Conservation (phyloP, 352 stramenopile species). For the Globisporangium heterothallicum region DNA sequence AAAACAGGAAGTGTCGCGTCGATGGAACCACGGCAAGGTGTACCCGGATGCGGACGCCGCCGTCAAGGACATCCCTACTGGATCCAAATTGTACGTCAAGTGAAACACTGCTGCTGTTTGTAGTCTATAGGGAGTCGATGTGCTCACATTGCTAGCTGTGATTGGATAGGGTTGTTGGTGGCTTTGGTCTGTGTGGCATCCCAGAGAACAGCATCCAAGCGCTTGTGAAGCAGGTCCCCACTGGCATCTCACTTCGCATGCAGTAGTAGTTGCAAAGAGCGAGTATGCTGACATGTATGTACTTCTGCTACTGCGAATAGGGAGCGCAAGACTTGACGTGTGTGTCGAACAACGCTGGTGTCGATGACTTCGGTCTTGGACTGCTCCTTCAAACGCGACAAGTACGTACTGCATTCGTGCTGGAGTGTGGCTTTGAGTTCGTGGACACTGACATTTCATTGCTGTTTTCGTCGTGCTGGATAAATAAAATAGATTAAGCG, state of each 20-base stretch:
- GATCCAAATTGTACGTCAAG: conserved; percentile 70
- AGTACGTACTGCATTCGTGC: conserved; percentile 17
- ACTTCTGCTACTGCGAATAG: conserved; percentile 14
- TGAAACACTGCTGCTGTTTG: not conserved
- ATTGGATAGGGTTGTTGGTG: conserved; percentile 65
- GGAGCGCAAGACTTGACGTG: conserved; percentile 84
- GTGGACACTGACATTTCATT: not conserved
- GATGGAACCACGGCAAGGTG: conserved; percentile 56
- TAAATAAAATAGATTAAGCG: conserved; percentile 93
- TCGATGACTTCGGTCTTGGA: conserved; percentile 93
- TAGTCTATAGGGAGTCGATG: not conserved
- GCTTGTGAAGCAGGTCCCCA: conserved; percentile 62
- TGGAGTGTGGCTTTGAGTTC: not conserved
- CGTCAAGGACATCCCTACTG: conserved; percentile 68
- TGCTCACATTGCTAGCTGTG: not conserved
- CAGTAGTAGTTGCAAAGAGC: not conserved
- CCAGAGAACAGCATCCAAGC: conserved; percentile 88
- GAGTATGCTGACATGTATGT: not conserved
- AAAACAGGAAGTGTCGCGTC: conserved; percentile 10
- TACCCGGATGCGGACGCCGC: conserved; percentile 58
- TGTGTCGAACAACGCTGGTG: conserved; percentile 92
- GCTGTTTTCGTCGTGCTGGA: not conserved
- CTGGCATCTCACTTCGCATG: not conserved
- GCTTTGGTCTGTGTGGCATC: conserved; percentile 91
- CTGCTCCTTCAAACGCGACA: conserved; percentile 91